Evolutionary conservation across 1,284 basidiomycete genomes (phyloP).

Genomic region (Heimioporus retisporus): DNA sequence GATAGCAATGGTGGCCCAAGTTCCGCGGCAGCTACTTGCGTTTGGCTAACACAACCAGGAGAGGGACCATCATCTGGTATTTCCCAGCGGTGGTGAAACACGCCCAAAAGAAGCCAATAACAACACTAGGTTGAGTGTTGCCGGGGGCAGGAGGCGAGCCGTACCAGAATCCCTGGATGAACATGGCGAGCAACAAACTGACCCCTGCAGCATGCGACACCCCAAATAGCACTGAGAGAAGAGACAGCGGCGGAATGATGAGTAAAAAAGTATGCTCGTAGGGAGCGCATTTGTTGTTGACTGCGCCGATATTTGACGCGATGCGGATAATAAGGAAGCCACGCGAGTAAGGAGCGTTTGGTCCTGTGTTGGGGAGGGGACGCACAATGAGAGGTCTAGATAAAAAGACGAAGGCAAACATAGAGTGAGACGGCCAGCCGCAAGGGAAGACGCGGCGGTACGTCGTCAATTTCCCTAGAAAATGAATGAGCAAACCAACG

Average conservation of each 20-base stretch:
- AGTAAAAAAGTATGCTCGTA: constrained; percentile 67
- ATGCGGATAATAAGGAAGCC: constrained; percentile 87
- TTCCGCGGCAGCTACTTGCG: constrained; percentile 67
- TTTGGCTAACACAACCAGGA: constrained; percentile 84
- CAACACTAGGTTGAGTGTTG: constrained; percentile 75
- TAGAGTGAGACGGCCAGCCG: constrained; percentile 84
- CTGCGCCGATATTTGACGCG: constrained; percentile 85
- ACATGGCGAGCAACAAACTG: constrained; percentile 91
- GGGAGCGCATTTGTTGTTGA: constrained; percentile 92
- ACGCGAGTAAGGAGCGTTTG: constrained; percentile 63
- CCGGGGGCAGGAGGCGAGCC: constrained; percentile 88
- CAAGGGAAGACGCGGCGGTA: constrained; percentile 86
- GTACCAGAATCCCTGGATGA: constrained; percentile 98
- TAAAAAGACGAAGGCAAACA: constrained; percentile 78
- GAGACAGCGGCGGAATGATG: constrained; percentile 60
- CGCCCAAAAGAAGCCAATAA: constrained; percentile 95
- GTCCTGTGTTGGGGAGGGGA: constrained; percentile 40
- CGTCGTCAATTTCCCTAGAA: constrained; percentile 86
- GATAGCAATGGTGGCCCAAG: constrained; percentile 32
- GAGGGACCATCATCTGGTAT: constrained; percentile 88
- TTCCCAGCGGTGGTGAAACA: no score
- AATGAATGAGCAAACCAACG: no score
- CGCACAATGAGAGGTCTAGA: constrained; percentile 74
- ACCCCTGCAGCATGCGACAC: constrained; percentile 70
- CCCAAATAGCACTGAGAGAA: constrained; percentile 80